Base-by-base conservation (phyloP, 192 early-diverging fungal genomes). In the Obelidium mucronatum region DNA sequence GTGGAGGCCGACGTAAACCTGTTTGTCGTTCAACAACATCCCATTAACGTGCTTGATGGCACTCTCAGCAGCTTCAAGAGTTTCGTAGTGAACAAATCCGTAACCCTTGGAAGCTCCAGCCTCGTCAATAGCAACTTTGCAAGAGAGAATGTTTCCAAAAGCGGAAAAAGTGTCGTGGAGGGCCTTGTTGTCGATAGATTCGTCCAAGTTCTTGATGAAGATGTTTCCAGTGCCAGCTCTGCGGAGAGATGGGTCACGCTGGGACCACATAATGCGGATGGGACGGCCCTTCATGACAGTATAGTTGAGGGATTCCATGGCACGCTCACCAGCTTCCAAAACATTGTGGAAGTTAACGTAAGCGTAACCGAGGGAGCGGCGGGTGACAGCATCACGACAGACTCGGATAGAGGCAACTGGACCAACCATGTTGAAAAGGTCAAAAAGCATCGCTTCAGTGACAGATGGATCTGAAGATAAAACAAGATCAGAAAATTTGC, bases 251-350 rank as follows among this genome's bases (percentile, higher is more conserved):
- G 97, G 97, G 89, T 99, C 96, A 80, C 97, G 94, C 89, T 99
- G 95, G 48, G 96, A 97, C 96, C 96, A 99, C 97, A 99, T 99
- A 87, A 99, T 99, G 78, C 97, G 95, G 88, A 97, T 97, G 58
- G 95, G 88, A 79, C 92, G 91, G 73, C 92, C 95, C 89, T 96
- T 96, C 84, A 99, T 91, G 81, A 91, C 86, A 73, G 94, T 93
- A 87, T 97, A 99, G 93, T 99, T 99, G 67, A 99, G 89, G 66
- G 85, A 80, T 74, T 98, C 95, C 72, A 99, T 83, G 63, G 97
- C 97, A 79, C 93, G 90, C 85, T 97, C 93, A 69, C 93, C 90
- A 89, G 85, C 54, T 83, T 99, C 96, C 55, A 88, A 78, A 42
- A 90, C 86, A 85, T 93, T 94, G 85, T 95, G 94, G 90, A 91